A percentile compares a stretch with the other conserved stretches of the same genome.
These are phyloP conservation scores for Mucor irregularis DNA, from an alignment of 371 early-diverging fungal genomes.

Conservation along the genomic window DNA sequence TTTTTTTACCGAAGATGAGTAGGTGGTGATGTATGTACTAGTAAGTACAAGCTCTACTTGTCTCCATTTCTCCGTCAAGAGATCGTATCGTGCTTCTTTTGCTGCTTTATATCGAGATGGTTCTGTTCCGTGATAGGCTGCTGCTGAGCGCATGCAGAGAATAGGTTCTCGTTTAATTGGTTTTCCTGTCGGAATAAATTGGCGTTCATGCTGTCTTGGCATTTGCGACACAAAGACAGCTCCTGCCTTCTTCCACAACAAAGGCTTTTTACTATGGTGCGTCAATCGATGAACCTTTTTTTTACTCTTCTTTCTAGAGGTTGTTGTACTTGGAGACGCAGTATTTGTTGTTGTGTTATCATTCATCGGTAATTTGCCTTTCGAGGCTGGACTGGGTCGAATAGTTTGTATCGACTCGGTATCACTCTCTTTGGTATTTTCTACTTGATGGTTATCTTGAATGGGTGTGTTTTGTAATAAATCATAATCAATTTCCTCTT, in stretches of 20 bases:
- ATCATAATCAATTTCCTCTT: conserved; percentile 9
- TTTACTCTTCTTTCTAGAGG: not conserved
- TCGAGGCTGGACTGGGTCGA: not conserved
- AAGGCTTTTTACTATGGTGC: not conserved
- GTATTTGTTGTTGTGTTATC: not conserved
- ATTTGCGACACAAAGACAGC: conserved; percentile 12
- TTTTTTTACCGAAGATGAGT: conserved; percentile 34
- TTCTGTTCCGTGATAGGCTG: conserved; percentile 9
- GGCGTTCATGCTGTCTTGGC: not conserved
- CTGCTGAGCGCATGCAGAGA: conserved; percentile 27
- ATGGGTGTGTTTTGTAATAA: not conserved
- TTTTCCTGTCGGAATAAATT: not conserved
- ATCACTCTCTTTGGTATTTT: not conserved
- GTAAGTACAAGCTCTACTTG: conserved; percentile 36
- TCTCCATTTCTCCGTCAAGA: conserved; percentile 34
- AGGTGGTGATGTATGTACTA: conserved; percentile 13
- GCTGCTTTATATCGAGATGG: conserved; percentile 37
- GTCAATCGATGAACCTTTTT: not conserved
- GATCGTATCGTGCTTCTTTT: conserved; percentile 19
- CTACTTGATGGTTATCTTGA: too few species aligned
- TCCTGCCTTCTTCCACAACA: conserved; percentile 32
- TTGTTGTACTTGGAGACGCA: not conserved
- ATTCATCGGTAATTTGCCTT: not conserved
- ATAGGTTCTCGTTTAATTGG: conserved; percentile 30
- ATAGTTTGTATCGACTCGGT: conserved; percentile 11